A percentile compares a stretch with the other conserved stretches of the same genome.
Conservation (phyloP, 495 filamentous ascomycete genomes). For the Letharia lupina region DNA sequence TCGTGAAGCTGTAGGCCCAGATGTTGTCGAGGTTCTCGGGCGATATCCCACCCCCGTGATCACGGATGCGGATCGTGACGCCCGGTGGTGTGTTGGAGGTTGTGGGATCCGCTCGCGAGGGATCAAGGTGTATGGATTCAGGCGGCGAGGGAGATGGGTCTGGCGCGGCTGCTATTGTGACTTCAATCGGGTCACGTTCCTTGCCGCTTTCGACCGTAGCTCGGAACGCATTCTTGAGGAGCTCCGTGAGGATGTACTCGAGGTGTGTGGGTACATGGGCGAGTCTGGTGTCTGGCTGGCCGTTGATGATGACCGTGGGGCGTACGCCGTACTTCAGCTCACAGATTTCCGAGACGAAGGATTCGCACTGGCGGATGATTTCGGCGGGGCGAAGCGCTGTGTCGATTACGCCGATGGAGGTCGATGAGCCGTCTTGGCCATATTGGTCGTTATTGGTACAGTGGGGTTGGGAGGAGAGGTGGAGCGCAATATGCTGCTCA, state of each 20-base stretch:
- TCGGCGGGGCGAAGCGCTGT: constrained; percentile 75
- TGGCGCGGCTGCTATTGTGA: constrained; percentile 85
- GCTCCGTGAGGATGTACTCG: constrained; percentile 93
- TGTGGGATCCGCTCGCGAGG: not conserved
- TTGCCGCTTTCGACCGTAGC: constrained; percentile 77
- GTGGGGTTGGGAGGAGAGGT: constrained; percentile 71
- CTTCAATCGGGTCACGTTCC: constrained; percentile 71
- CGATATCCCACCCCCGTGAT: constrained; percentile 85
- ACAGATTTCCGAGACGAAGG: constrained; percentile 90
- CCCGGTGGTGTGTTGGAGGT: constrained; percentile 55
- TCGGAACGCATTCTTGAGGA: constrained; percentile 93
- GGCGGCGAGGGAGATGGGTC: constrained; percentile 35
- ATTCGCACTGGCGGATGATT: constrained; percentile 71
- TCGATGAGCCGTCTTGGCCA: constrained; percentile 46
- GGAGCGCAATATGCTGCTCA: constrained; percentile 92
- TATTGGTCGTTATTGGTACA: constrained; percentile 35
- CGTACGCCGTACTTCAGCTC: constrained; percentile 91
- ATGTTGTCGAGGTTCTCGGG: constrained; percentile 76
- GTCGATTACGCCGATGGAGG: constrained; percentile 95
- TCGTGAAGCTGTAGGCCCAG: constrained; percentile 95
- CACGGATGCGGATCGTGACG: constrained; percentile 90
- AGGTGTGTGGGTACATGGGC: constrained; percentile 91
- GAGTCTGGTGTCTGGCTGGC: constrained; percentile 70
- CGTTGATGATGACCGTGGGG: constrained; percentile 71
- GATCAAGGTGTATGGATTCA: constrained; percentile 1